Evolutionary conservation across 2,329 filamentous ascomycete genomes (phyloP).

Genomic region (Fonsecaea multimorphosa): DNA sequence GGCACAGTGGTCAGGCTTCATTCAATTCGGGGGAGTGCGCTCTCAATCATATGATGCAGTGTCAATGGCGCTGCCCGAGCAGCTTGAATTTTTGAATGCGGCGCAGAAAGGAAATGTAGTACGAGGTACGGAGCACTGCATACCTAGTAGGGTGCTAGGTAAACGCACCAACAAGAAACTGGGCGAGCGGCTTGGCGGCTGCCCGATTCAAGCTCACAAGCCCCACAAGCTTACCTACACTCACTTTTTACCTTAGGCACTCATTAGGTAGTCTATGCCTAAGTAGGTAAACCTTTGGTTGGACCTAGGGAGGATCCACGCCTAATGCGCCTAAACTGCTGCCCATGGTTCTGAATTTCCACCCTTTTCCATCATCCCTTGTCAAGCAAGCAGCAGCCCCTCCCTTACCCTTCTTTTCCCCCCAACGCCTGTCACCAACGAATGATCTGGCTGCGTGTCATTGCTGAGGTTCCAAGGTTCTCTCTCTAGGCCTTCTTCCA

Average conservation of each 20-base stretch:
- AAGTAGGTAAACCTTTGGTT: neutral
- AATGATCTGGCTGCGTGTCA: constrained; percentile 6
- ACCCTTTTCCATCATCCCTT: constrained; percentile 1
- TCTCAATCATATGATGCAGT: neutral
- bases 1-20: neutral
- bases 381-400: neutral
- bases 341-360: neutral
- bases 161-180: neutral
- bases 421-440: constrained; percentile 8
- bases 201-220: neutral
- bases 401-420: neutral
- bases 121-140: too few relatives aligned
- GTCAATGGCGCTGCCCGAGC: neutral
- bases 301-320: neutral
- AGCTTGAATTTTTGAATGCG: neutral
- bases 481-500: neutral
- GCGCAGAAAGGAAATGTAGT: neutral
- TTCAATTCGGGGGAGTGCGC: neutral
- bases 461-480: constrained; percentile 4
- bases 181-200: neutral
- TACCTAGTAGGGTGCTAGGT: too few relatives aligned
- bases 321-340: neutral
- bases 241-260: too few relatives aligned
- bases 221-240: too few relatives aligned
- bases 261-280: too few relatives aligned